Evolutionary conservation across 2,329 filamentous ascomycete genomes (phyloP).

Genomic region (Phaeosphaeria sp.): DNA sequence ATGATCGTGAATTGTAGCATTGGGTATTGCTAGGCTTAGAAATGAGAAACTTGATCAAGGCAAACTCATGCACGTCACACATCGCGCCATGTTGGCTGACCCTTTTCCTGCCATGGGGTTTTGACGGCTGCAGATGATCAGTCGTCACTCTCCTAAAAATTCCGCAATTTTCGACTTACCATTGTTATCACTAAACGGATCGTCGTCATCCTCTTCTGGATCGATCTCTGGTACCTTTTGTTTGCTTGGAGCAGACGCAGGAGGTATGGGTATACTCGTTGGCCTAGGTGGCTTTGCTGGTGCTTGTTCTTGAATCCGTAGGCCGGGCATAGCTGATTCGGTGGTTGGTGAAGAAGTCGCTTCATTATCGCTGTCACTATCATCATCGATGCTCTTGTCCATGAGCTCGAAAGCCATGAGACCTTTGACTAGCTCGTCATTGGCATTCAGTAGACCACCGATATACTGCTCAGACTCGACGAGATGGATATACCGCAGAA

Average conservation of each 20-base stretch:
- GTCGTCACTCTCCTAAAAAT: neutral
- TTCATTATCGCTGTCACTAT: conserved; percentile 68
- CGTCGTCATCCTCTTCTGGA: conserved; percentile 68
- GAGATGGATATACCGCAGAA: conserved; percentile 90
- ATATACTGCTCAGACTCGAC: conserved; percentile 91
- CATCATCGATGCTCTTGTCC: conserved; percentile 80
- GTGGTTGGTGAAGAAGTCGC: conserved; percentile 27
- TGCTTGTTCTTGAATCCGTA: conserved; percentile 51
- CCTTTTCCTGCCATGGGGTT: conserved; percentile 52
- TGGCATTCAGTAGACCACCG: conserved; percentile 87
- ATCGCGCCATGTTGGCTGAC: conserved; percentile 47
- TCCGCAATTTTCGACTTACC: conserved; percentile 43
- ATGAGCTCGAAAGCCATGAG: conserved; percentile 95
- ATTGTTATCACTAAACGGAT: conserved; percentile 87
- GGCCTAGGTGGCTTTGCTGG: conserved; percentile 60
- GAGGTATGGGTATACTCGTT: conserved; percentile 48
- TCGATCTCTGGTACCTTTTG: conserved; percentile 62
- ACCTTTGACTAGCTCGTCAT: conserved; percentile 92
- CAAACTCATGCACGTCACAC: conserved; percentile 34
- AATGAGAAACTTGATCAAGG: neutral
- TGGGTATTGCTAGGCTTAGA: neutral
- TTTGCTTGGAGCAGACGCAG: conserved; percentile 38
- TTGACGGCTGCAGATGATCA: conserved; percentile 55
- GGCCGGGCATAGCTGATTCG: conserved; percentile 53
- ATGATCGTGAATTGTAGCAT: neutral